Conservation (phyloP, 208 protist species). For the Novymonas esmeraldas region DNA sequence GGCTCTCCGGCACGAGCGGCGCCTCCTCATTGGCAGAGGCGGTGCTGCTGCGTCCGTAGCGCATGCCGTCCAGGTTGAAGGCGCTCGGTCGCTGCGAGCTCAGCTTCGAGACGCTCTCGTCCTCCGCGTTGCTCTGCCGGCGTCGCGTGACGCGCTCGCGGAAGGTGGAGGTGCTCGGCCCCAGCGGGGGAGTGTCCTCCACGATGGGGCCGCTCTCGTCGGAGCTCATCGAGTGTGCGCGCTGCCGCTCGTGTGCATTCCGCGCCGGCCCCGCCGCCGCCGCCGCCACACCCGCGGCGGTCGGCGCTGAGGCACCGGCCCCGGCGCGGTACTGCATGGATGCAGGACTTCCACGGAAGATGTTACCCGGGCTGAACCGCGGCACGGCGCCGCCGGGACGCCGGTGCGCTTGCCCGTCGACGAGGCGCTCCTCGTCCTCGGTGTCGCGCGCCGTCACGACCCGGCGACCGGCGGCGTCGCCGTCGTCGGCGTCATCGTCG, state of each 20-base stretch:
- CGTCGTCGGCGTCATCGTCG: constrained; percentile 26
- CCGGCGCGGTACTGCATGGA: not conserved
- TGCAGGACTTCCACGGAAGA: constrained; percentile 9
- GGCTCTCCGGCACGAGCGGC: not conserved
- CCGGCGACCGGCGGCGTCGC: not conserved
- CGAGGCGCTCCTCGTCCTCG: constrained; percentile 5
- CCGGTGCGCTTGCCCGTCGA: constrained; percentile 1
- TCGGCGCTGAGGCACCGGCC: not conserved
- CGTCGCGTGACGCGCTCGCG: constrained; percentile 23
- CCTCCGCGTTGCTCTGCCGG: constrained; percentile 2
- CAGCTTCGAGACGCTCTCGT: constrained; percentile 6
- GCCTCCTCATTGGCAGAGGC: constrained; percentile 11
- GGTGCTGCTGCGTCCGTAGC: not conserved
- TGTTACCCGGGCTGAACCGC: constrained; percentile 17
- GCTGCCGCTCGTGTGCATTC: not conserved
- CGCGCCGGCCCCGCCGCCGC: not conserved
- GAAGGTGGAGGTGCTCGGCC: constrained; percentile 8
- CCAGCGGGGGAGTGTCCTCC: constrained; percentile 32
- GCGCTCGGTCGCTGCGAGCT: constrained; percentile 12
- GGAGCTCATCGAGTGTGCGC: constrained; percentile 20
- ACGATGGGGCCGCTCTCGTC: constrained; percentile 32
- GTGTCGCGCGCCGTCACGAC: not conserved
- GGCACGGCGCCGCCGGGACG: constrained; percentile 2
- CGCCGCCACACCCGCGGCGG: not conserved
- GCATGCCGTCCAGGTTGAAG: constrained; percentile 15